These are phyloP conservation scores for Quercus suber DNA, from an alignment of 306 rosid species.

Conservation along the genomic window DNA sequence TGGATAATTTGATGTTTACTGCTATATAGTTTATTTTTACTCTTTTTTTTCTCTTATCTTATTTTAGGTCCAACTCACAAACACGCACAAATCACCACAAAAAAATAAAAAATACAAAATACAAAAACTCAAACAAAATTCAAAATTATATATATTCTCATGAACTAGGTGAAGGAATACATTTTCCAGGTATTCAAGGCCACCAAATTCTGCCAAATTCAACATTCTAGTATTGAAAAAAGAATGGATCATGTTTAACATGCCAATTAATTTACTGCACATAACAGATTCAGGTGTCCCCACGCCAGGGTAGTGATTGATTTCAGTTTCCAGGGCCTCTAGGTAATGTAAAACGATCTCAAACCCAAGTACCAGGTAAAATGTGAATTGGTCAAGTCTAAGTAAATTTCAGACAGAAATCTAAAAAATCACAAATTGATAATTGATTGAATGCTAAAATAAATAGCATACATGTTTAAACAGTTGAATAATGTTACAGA, in stretches of 20 bases:
- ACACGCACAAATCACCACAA: no score
- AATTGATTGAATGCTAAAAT: not conserved
- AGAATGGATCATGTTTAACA: not conserved
- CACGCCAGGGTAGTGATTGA: not conserved
- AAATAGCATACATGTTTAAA: conserved; percentile 12
- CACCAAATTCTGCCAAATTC: not conserved
- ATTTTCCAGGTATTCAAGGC: not conserved
- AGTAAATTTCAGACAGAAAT: not conserved
- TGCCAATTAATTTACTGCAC: not conserved
- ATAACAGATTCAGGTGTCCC: not conserved
- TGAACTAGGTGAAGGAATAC: no score
- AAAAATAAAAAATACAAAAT: no score
- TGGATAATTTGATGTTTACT: no score
- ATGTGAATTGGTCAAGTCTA: not conserved
- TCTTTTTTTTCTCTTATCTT: no score
- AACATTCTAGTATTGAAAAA: not conserved
- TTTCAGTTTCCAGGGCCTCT: not conserved
- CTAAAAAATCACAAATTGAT: conserved; percentile 5
- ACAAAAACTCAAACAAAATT: no score
- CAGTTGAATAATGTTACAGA: conserved; percentile 23
- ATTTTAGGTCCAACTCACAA: no score
- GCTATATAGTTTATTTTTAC: no score
- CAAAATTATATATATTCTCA: no score
- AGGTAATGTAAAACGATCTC: not conserved
- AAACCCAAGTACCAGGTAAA: not conserved